Percentiles rank a stretch among this genome's conserved stretches.
Evolutionary conservation across 352 stramenopile species (phyloP).

Genomic region (Pythium rhizo-oryzae): DNA sequence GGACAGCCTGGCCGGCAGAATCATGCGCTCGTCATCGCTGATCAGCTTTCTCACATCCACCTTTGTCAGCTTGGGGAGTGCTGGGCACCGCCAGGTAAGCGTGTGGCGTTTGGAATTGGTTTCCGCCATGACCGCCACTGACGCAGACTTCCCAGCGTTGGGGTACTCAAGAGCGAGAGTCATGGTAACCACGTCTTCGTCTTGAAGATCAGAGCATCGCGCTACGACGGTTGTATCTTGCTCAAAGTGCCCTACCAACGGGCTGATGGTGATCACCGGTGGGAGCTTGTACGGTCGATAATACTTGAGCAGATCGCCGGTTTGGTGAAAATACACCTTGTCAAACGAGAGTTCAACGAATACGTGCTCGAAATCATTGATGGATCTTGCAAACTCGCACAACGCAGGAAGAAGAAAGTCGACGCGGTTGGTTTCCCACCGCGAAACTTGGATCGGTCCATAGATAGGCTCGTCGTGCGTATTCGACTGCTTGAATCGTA

Average conservation of each 20-base stretch:
- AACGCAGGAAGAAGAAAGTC: slow-evolving; percentile 53
- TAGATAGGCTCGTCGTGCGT: slow-evolving; percentile 27
- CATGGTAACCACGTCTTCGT: slow-evolving; percentile 48
- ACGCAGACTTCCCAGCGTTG: slow-evolving; percentile 1
- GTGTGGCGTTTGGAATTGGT: slow-evolving; percentile 49
- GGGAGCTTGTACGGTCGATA: slow-evolving; percentile 69
- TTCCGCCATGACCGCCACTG: slow-evolving; percentile 35
- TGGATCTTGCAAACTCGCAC: slow-evolving; percentile 31
- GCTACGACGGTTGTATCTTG: slow-evolving; percentile 54
- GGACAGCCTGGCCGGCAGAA: slow-evolving; percentile 40
- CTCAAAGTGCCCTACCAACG: slow-evolving; percentile 50
- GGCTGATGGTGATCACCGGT: slow-evolving; percentile 43
- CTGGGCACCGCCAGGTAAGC: slow-evolving; percentile 55
- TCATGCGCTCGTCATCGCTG: slow-evolving; percentile 31
- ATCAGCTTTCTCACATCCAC: neutral
- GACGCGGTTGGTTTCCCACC: slow-evolving; percentile 44
- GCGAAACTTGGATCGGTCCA: slow-evolving; percentile 42
- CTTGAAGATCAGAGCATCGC: slow-evolving; percentile 41
- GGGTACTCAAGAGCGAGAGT: slow-evolving; percentile 11
- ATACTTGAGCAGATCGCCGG: slow-evolving; percentile 50
- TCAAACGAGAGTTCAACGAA: slow-evolving; percentile 67
- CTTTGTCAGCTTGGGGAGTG: slow-evolving; percentile 30
- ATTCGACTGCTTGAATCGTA: slow-evolving; percentile 40
- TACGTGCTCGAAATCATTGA: slow-evolving; percentile 36
- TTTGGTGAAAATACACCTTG: slow-evolving; percentile 41